Base-by-base conservation (phyloP, 2,329 filamentous ascomycete species). In the Aspergillus caelatus region DNA sequence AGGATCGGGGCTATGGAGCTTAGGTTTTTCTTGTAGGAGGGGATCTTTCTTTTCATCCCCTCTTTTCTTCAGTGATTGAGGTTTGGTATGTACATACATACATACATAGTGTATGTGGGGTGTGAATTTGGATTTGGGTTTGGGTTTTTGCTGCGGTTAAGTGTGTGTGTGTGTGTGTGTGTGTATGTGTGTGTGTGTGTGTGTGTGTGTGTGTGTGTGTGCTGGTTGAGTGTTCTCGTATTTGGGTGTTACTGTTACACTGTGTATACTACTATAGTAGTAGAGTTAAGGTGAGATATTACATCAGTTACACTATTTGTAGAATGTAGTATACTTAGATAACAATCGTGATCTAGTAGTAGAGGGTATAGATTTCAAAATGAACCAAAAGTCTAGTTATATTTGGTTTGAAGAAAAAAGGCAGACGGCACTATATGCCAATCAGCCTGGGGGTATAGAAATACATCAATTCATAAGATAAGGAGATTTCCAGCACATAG, bases 401-500 rank as follows among this genome's bases (percentile, higher is more conserved):
- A 48, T 48, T 28, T 28, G 6, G 12, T 14, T 14, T 48, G 12
- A 30, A 28, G 4, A 55, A 28, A 30, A 60, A 56, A 26, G 28
- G 19, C 28, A 32, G 7, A n/a, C 16, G n/a, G 45, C 23, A 30
- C 43, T 32, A 30, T 30, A 52, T 21, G 28, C 30, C 7, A 8
- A n/a, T 52, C 4, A 32, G 28, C 28, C 26, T 21, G 26, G 48
- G 43, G 48, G 48, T 52, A 52, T 52, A 52, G 19, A 52, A 32
- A 21, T 52, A 52, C 48, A 52, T 52, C 30, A 30, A 52, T 52
- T 52, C 48, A 52, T 52, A n/a, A 52, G 4, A n/a, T n/a, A n/a
- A 50, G 26, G 16, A 30, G 26, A 28, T 19, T 30, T 16, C n/a
- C n/a, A 46, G 43, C 21, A 46, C 43, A 46, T 46, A 23, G 12